These are phyloP conservation scores for Phytophthora rubi DNA, from an alignment of 352 stramenopile genomes.

Conservation along the genomic window DNA sequence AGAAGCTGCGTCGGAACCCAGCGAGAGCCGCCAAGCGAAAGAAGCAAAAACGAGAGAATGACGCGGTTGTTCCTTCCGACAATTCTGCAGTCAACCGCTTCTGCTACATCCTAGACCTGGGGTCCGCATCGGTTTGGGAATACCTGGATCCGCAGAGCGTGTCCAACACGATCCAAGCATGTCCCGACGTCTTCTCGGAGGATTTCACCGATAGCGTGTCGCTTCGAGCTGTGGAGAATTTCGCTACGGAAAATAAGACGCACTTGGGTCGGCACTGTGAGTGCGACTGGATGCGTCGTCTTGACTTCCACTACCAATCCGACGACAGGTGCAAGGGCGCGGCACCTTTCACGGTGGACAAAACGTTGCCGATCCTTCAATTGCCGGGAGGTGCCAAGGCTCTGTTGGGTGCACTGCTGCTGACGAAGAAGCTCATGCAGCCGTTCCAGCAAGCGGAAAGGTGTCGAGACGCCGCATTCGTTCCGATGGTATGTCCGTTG, in stretches of 20 bases:
- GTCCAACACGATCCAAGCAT: slow-evolving; percentile 12
- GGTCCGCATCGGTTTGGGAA: slow-evolving; percentile 17
- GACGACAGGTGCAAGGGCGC: slow-evolving; percentile 3
- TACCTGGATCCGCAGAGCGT: slow-evolving; percentile 16
- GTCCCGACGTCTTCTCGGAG: slow-evolving; percentile 5
- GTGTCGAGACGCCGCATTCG: slow-evolving; percentile 7
- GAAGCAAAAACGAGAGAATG: background rate
- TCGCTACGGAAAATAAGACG: slow-evolving; percentile 19
- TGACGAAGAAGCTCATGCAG: slow-evolving; percentile 15
- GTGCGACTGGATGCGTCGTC: slow-evolving; percentile 32
- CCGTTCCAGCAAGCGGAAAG: slow-evolving; percentile 6
- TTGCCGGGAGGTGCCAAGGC: slow-evolving; percentile 10
- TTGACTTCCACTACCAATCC: slow-evolving; percentile 20
- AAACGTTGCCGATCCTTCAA: slow-evolving; percentile 20
- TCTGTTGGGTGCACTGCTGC: slow-evolving; percentile 13
- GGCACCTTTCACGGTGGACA: slow-evolving; percentile 18
- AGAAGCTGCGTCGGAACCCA: background rate
- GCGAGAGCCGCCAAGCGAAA: background rate
- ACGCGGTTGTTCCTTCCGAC: background rate
- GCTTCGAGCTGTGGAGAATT: slow-evolving; percentile 15
- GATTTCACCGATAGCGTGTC: slow-evolving; percentile 15
- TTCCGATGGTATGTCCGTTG: slow-evolving; percentile 13
- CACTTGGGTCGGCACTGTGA: slow-evolving; percentile 27
- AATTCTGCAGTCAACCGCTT: slow-evolving; percentile 1
- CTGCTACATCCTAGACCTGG: slow-evolving; percentile 23